A percentile compares a stretch with the other conserved stretches of the same genome.
Conservation (phyloP, 139 green algal species). For the Gonium pectorale region DNA sequence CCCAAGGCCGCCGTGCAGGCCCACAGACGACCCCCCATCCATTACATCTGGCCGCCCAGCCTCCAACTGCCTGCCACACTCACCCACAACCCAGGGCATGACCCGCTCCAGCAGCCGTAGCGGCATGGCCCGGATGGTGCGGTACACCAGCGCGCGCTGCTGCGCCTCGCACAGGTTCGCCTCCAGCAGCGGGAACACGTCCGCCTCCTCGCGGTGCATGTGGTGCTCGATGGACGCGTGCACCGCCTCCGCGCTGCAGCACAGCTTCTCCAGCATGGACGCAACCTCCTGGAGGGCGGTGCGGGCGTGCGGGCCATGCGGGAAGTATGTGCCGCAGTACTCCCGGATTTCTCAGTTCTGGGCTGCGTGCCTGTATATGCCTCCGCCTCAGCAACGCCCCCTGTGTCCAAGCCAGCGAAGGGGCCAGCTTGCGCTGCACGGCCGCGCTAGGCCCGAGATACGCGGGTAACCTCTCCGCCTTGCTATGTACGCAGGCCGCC, state of each 20-base stretch:
- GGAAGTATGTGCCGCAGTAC: background rate
- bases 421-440: too few species aligned
- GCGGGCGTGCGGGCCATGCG: too few species aligned
- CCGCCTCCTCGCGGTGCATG: constrained; percentile 81
- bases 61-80: constrained; percentile 16
- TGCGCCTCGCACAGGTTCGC: constrained; percentile 71
- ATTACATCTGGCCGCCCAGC: too few species aligned
- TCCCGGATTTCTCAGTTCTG: too few species aligned
- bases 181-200: constrained; percentile 88
- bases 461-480: too few species aligned
- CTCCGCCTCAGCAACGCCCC: too few species aligned
- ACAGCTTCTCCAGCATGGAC: constrained; percentile 75
- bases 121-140: constrained; percentile 91
- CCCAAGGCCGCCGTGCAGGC: too few species aligned
- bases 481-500: too few species aligned
- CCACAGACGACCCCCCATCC: too few species aligned
- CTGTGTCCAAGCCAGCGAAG: too few species aligned
- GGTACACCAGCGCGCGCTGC: constrained; percentile 93
- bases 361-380: too few species aligned
- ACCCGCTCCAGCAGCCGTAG: constrained; percentile 94
- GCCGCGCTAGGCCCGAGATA: too few species aligned
- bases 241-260: constrained; percentile 62
- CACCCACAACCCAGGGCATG: constrained; percentile 91
- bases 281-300: constrained; percentile 63
- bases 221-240: constrained; percentile 61